Evolutionary conservation across 2,329 filamentous ascomycete species (phyloP), one percentile per base, ranked within the genome.

Genomic region (Sporothrix pseudoabietina): DNA sequence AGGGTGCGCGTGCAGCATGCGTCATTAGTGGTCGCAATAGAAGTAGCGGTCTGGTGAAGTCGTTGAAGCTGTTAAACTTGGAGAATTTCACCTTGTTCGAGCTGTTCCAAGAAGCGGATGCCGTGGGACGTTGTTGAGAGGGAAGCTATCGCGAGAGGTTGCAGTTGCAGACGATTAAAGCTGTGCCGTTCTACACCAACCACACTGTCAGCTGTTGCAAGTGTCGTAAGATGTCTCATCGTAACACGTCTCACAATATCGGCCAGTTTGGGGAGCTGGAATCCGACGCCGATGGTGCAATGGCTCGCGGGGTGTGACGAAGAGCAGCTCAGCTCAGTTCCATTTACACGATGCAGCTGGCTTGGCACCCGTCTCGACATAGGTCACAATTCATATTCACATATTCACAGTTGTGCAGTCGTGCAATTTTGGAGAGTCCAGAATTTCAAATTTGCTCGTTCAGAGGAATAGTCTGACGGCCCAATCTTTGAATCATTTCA

Each of bases 1-100:
- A 35, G 14, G 55, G 55, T 59, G 55, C 55, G 30, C 55, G 30
- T 59, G 55, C 55, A 59, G 55, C 30, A 35, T 59, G 55, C 55
- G n/a, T 59, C 30, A 8, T 59, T 59, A n/a, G 55, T n/a, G 32
- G 19, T 8, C n/a, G 59, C 30, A 63, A 35, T 3, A 7, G 26
- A 63, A 63, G 59, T 63, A 63, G 59, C 59, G 59, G 59, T 63
- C 59, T 63, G 59, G 32, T 59, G 12, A 59, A 19, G n/a, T 19
- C 5, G 52, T 30, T 4, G n/a, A 5, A 55, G 52, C 12, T 55
- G 14, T 5, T 14, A 19, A 19, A 35, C 4, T 39, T 19, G 30
- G 39, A 14, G 30, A 61, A 2, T 2, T 10, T 35, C 26, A 7
- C 12, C 8, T 16, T 39, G 12, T 26, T 26, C n/a, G 9, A 26